Percentiles rank a stretch among this genome's conserved stretches.
Evolutionary conservation across 768 basidiomycete genomes (phyloP).

Genomic region (Hypholoma sublateritium): DNA sequence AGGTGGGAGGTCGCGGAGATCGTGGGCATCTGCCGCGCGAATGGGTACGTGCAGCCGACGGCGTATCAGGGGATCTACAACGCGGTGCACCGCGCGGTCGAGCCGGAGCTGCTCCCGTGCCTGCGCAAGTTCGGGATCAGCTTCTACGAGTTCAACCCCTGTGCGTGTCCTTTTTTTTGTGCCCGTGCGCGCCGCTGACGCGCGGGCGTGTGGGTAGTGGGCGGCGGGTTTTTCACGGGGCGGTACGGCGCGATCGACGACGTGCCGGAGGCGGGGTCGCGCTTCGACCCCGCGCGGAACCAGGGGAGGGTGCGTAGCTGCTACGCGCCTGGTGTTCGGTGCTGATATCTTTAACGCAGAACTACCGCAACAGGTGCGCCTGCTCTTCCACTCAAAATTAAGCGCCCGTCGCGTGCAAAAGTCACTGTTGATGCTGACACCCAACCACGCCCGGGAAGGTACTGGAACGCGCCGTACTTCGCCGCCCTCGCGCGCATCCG

Average conservation of each 20-base stretch:
- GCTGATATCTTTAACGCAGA: slow-evolving; percentile 17
- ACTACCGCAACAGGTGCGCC: slow-evolving; percentile 38
- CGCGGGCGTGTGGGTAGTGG: slow-evolving; percentile 35
- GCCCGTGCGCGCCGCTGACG: neutral
- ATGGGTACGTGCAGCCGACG: slow-evolving; percentile 54
- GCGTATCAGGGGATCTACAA: slow-evolving; percentile 54
- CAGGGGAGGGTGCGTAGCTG: slow-evolving; percentile 43
- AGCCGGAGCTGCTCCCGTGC: slow-evolving; percentile 51
- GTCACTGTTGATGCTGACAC: neutral
- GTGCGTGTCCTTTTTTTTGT: slow-evolving; percentile 26
- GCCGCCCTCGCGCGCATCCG: slow-evolving; percentile 44
- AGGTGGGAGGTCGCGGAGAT: slow-evolving; percentile 70
- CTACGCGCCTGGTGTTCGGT: neutral
- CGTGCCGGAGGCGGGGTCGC: slow-evolving; percentile 47
- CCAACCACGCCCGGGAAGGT: slow-evolving; percentile 27
- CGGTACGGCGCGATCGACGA: slow-evolving; percentile 43
- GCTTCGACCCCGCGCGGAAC: slow-evolving; percentile 47
- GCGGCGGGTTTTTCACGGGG: slow-evolving; percentile 60
- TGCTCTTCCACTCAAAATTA: neutral
- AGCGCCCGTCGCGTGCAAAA: neutral
- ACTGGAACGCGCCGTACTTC: slow-evolving; percentile 58
- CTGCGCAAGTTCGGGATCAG: slow-evolving; percentile 57
- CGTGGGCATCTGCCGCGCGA: slow-evolving; percentile 52
- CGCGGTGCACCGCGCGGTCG: slow-evolving; percentile 38
- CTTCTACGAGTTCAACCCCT: slow-evolving; percentile 57